These are phyloP conservation scores for Hypoxylon lienhwacheense DNA, from an alignment of 495 filamentous ascomycete species.

Conservation along the genomic window DNA sequence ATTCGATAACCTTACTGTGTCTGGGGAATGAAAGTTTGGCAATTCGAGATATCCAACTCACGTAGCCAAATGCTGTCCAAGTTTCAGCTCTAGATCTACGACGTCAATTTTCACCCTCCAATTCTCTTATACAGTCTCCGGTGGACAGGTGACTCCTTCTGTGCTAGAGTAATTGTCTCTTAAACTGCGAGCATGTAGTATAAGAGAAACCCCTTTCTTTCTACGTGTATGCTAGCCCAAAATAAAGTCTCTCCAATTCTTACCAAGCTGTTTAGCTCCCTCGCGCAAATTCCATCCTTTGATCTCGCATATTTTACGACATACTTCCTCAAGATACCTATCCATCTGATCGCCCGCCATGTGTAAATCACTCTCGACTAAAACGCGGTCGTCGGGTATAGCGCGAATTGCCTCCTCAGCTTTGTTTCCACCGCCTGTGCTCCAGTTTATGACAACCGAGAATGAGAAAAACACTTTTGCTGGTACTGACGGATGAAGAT, in stretches of 20 bases:
- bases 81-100: too few species aligned
- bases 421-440: constrained; percentile 49
- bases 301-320: constrained; percentile 69
- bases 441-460: constrained; percentile 79
- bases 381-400: constrained; percentile 74
- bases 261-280: constrained; percentile 67
- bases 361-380: constrained; percentile 91
- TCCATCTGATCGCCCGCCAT: constrained; percentile 85
- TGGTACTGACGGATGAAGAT: constrained; percentile 72
- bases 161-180: too few species aligned
- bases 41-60: too few species aligned
- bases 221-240: constrained; percentile 61
- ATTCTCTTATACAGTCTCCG: too few species aligned
- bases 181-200: too few species aligned
- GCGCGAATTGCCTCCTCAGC: constrained; percentile 66
- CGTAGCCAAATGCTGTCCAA: too few species aligned
- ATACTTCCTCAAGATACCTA: constrained; percentile 68
- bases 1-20: too few species aligned
- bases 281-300: constrained; percentile 77
- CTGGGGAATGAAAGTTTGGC: too few species aligned
- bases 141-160: too few species aligned
- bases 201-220: too few species aligned
- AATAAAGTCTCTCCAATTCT: constrained; percentile 81
- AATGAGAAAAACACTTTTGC: constrained; percentile 86
- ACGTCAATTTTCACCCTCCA: too few species aligned